Base-by-base conservation (phyloP, 1,139 yeast genomes). In the Candida tetrigidarum region DNA sequence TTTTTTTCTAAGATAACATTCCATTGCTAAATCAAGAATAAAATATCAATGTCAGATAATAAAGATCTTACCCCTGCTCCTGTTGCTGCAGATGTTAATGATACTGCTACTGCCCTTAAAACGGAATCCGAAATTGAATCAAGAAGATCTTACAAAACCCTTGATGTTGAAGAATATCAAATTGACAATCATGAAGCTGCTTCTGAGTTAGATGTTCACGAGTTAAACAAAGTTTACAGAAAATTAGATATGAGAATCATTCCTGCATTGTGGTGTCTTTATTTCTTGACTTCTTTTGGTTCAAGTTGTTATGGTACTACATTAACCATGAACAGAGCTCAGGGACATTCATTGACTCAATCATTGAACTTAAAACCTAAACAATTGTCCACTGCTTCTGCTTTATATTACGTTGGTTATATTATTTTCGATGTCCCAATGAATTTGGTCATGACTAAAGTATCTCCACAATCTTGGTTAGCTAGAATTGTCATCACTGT, bases 361-460 rank as follows among this genome's bases (percentile, higher is more conserved):
- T 64, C 80, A 11, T 72, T 89, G 37, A 53, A 69, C 1, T 69
- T 87, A 44, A 70, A 76, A 1, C 32, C 82, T 2, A 79, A 84
- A 44, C 80, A 86, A 51, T 76, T 80, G 1, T 81, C 95, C 1
- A 80, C 86, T 1, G 96, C 96, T 2, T 82, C 87, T 20, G 96
- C 96, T 0, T 71, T 89, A 40, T 85, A 86, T 69, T 88, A 83
- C 55, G 96, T 89, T 25, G 96, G 93, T 4, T 86, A 80, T 62
- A 88, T 89, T 53, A 69, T 89, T 39, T 89, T 89, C 59, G 96
- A 89, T 63, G 83, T 88, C 27, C 96, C 96, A 19, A 87, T 88
- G 93, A 89, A 89, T 64, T 74, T 89, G 57, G 66, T 82, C 43
- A 88, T 89, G 96, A 88, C 96, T n/a, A 73, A 75, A 49, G 78